Base-by-base conservation (phyloP, 192 early-diverging fungal genomes). In the Coemansia aciculifera region DNA sequence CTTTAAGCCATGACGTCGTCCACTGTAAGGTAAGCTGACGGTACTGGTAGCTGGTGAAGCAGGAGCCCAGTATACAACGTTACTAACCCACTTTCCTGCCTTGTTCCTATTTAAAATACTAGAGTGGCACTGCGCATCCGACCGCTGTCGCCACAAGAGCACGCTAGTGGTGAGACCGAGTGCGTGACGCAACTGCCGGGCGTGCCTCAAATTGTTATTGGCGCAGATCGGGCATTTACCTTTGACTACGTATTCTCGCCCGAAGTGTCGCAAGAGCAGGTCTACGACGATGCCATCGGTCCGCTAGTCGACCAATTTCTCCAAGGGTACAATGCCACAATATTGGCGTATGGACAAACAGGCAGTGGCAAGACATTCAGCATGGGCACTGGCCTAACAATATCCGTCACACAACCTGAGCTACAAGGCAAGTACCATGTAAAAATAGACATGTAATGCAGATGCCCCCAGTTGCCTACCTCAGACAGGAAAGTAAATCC, bases 311-410 rank as follows among this genome's bases (percentile, higher is more conserved):
- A 63, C 49, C 87, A 83, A 57, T 90, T 91, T 71, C 63, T 92
- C 27, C 84, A 91, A 84, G 97, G 97, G 62, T 79, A 94, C 71
- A 99, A 98, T 79, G 93, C 90, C 21, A 98, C 97, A 1, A 90
- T 99, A 19, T 81, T 99, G 62, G 97, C 97, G 46, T 92, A 92
- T 84, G 92, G 93, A 40, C 68, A 82, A 68, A 82, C 79, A 1
- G 74, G 93, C 11, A 90, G 89, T 6, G 97, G 97, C 68, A 98
- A 98, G 79, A 97, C 97, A 24, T 93, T 91, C 75, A 98, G 91
- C 36, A 98, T 98, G 95, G 94, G 95, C 32, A 95, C 95, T 6
- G 87, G 85, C 12, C 79, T 76, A 0, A 63, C 79, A 2, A 51
- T 68, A 54, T 23, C 70, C 2, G 60, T 36, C 1, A 60, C 64